Percentiles rank a stretch among this genome's conserved stretches.
Evolutionary conservation across 805 yeast genomes (phyloP).

Genomic region (Saccharomycopsis fermentans): DNA sequence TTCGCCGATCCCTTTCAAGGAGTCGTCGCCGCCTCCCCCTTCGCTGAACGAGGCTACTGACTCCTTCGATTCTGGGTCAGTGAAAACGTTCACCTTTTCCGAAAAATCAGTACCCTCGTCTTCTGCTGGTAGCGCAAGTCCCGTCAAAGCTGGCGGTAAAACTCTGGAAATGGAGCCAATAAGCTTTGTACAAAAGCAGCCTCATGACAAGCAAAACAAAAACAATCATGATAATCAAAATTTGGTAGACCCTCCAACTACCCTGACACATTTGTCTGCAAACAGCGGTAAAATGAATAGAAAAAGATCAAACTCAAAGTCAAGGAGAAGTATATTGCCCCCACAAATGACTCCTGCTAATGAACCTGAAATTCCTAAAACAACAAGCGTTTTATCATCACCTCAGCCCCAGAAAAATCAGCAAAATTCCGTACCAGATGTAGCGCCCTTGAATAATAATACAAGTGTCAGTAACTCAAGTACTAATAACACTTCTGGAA

Average conservation of each 20-base stretch:
- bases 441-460: not conserved
- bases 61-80: not conserved
- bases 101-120: not conserved
- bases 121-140: not conserved
- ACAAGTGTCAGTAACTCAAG: not conserved
- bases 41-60: not conserved
- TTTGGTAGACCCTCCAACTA: not conserved
- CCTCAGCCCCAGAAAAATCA: not conserved
- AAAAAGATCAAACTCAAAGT: constrained; percentile 12
- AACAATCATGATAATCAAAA: not conserved
- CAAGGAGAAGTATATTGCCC: constrained; percentile 8
- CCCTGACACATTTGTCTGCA: not conserved
- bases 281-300: constrained; percentile 2
- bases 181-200: not conserved
- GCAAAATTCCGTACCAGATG: not conserved
- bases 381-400: not conserved
- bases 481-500: not conserved
- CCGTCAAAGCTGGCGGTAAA: not conserved
- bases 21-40: not conserved
- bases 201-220: not conserved
- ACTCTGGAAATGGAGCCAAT: not conserved
- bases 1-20: not conserved
- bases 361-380: not conserved
- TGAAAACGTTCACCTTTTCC: not conserved
- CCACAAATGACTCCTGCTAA: not conserved